Conservation (phyloP, 306 rosid genomes). For the Oxytropis ochrocephala region DNA sequence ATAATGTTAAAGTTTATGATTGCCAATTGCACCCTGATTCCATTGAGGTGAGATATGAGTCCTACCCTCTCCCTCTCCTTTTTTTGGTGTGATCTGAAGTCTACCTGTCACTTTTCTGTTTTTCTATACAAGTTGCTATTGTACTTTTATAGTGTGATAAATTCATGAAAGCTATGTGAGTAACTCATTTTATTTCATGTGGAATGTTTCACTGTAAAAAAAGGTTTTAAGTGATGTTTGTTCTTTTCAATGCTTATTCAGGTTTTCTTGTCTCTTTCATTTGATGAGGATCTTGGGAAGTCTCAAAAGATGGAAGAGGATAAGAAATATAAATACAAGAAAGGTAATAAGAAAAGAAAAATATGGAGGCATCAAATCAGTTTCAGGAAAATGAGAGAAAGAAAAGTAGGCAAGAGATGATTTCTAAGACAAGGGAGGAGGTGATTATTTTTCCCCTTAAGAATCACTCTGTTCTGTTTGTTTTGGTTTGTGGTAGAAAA, state of each 20-base stretch:
- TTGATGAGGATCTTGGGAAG: conserved; percentile 78
- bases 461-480: conserved; percentile 13
- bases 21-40: conserved; percentile 84
- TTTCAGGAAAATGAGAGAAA: conserved; percentile 57
- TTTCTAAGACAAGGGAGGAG: conserved; percentile 74
- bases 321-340: conserved; percentile 47
- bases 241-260: conserved; percentile 34
- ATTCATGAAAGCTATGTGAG: background rate
- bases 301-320: conserved; percentile 48
- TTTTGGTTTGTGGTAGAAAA: conserved; percentile 22
- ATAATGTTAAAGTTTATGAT: conserved; percentile 63
- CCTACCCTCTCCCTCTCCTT: background rate
- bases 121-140: background rate
- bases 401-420: conserved; percentile 55
- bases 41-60: conserved; percentile 45
- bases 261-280: conserved; percentile 77
- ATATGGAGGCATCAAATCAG: conserved; percentile 49
- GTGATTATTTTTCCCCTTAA: conserved; percentile 31
- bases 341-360: conserved; percentile 57
- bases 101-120: background rate
- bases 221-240: conserved; percentile 17
- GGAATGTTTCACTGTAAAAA: background rate
- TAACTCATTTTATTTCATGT: background rate
- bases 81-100: background rate
- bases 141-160: conserved; percentile 4